Evolutionary conservation across 2,329 filamentous ascomycete genomes (phyloP), one percentile per base, ranked within the genome.

Genomic region (Clathrospora elynae): DNA sequence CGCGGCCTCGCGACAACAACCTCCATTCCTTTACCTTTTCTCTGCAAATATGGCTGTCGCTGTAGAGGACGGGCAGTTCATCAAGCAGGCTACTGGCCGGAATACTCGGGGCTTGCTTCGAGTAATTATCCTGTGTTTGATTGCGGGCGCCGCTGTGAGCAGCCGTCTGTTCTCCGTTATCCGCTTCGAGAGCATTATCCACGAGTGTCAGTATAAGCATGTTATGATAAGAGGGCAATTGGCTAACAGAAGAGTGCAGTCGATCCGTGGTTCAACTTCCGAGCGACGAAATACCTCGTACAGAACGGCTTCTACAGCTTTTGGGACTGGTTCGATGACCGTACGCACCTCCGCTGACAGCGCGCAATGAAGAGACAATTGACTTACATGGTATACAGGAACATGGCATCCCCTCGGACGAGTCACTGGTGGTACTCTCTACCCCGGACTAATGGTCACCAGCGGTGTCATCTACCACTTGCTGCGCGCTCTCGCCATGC

Each of bases 251-350:
- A 8, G 55, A 28, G 35, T 66, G 30, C 68, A 99, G 92, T 99
- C 76, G 93, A 99, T 75, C 93, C 93, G 23, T 99, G 93, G 93
- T 99, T 99, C 78, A 99, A 99, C 75, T 99, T 99, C 75, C 83
- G 93, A 73, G 93, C 93, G 57, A 97, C 93, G 42, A 97, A 97
- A 75, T 97, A 99, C 68, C 83, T 99, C 42, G 89, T 99, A 42
- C 83, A 92, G 68, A 84, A 99, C 84, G 93, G 93, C 63, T 97
- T 99, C 77, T 95, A 96, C 74, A 90, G 88, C 73, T 99, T 99
- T 72, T 99, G 93, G 93, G 92, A 99, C 73, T 99, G 93, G 93
- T 99, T 99, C 68, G 93, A 99, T 74, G 93, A 99, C 78, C 86
- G 93, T 86, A 78, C 53, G 82, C 70, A 39, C 40, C 51, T 53